Percentiles rank a stretch among this genome's conserved stretches.
These are phyloP conservation scores for Tuber calosporum DNA, from an alignment of 495 filamentous ascomycete species.

Conservation along the genomic window DNA sequence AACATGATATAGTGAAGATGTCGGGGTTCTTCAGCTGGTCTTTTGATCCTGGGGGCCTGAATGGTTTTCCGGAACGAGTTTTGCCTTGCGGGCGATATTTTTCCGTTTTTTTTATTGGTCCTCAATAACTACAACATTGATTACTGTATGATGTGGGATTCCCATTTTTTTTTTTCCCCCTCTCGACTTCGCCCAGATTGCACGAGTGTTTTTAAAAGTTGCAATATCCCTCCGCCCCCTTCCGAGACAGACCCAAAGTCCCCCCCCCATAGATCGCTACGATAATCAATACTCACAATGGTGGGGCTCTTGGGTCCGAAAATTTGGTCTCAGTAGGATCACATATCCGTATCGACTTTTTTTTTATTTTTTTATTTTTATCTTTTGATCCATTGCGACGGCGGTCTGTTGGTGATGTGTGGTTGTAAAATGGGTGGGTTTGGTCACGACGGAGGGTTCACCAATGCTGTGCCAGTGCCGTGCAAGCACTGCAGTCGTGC, in stretches of 20 bases:
- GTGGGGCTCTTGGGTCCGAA: too few relatives aligned
- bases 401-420: too few relatives aligned
- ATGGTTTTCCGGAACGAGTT: background rate
- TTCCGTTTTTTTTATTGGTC: background rate
- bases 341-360: too few relatives aligned
- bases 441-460: background rate
- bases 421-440: too few relatives aligned
- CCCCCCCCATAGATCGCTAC: background rate
- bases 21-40: background rate
- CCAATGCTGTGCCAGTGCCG: background rate
- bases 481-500: background rate
- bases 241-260: background rate
- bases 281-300: too few relatives aligned
- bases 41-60: background rate
- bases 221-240: background rate
- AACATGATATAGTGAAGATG: background rate
- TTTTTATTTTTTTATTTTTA: too few relatives aligned
- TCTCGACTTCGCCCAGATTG: background rate
- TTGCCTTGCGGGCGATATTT: background rate
- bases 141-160: too few relatives aligned
- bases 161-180: too few relatives aligned
- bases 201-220: background rate
- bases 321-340: too few relatives aligned
- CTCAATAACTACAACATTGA: background rate
- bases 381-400: too few relatives aligned